These are phyloP conservation scores for Neurospora sp. DNA, from an alignment of 495 filamentous ascomycete species.

Conservation along the genomic window DNA sequence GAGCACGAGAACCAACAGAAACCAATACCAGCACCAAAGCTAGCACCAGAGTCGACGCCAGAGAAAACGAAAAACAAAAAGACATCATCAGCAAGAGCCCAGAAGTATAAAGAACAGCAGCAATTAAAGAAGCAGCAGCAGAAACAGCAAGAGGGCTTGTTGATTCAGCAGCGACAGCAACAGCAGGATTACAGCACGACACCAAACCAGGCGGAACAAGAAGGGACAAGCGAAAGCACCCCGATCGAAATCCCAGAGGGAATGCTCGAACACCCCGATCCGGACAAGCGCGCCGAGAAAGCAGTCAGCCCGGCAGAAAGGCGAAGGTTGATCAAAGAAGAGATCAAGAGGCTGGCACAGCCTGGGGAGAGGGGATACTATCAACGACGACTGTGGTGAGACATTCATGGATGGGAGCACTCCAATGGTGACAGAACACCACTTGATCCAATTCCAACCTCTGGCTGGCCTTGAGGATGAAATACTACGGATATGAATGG, in stretches of 20 bases:
- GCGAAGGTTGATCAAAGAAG: slow-evolving; percentile 38
- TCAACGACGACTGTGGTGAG: slow-evolving; percentile 36
- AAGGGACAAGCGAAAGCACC: neutral
- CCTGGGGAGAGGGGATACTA: slow-evolving; percentile 32
- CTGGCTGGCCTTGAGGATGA: neutral
- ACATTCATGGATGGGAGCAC: neutral
- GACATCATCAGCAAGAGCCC: neutral
- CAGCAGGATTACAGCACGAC: neutral
- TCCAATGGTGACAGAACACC: neutral
- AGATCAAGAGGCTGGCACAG: slow-evolving; percentile 34
- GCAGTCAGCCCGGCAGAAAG: slow-evolving; percentile 37
- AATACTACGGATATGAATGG: neutral
- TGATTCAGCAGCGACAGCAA: neutral
- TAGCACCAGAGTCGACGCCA: neutral
- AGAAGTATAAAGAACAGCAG: neutral
- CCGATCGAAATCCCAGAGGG: neutral
- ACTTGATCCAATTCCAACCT: neutral
- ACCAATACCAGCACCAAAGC: neutral
- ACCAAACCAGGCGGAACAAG: neutral
- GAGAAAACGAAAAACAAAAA: neutral
- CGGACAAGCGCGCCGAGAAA: slow-evolving; percentile 11
- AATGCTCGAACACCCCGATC: neutral
- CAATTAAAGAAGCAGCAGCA: neutral
- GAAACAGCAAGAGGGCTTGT: neutral
- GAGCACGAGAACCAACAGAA: slow-evolving; percentile 8